A percentile compares a stretch with the other conserved stretches of the same genome.
phyloP scores from a whole-genome alignment of 2,329 filamentous ascomycete genomes.

The Trichoderma pleuroti region DNA sequence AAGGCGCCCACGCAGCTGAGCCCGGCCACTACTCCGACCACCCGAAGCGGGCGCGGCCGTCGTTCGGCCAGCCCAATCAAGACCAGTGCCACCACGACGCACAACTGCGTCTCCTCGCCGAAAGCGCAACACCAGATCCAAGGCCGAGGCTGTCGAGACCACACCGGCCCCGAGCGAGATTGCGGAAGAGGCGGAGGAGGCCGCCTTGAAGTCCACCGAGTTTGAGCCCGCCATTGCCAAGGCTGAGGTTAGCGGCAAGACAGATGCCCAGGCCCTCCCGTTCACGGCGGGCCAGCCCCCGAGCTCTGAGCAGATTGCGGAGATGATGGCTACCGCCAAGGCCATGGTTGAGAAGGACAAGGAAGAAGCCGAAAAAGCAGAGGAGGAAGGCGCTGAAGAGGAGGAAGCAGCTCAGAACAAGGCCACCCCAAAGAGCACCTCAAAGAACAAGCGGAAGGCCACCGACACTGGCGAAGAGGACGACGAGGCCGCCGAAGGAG shows the following conservation, averaged over 20 bases:
- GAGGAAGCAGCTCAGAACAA: constrained; percentile 39
- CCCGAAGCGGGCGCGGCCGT: constrained; percentile 48
- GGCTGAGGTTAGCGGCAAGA: constrained; percentile 52
- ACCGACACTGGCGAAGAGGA: constrained; percentile 68
- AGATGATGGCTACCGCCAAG: constrained; percentile 82
- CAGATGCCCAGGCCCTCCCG: constrained; percentile 71
- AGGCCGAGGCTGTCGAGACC: constrained; percentile 38
- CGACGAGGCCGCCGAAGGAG: constrained; percentile 39
- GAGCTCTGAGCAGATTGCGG: constrained; percentile 70
- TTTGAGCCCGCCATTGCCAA: constrained; percentile 50
- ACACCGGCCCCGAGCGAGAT: constrained; percentile 30
- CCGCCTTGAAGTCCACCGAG: constrained; percentile 46
- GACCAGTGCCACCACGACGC: constrained; percentile 46
- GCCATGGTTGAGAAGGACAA: constrained; percentile 76
- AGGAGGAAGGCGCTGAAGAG: constrained; percentile 34
- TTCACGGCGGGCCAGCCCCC: constrained; percentile 61
- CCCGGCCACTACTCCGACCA: constrained; percentile 50
- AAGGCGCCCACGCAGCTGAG: constrained; percentile 35
- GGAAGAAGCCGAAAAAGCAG: constrained; percentile 36
- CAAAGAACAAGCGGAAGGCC: constrained; percentile 67
- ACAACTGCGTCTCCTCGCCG: constrained; percentile 48
- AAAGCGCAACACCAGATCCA: constrained; percentile 49
- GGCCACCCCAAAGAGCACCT: constrained; percentile 8
- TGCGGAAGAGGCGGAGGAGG: constrained; percentile 32
- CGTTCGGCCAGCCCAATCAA: constrained; percentile 59